Evolutionary conservation across 140 eudicot species (phyloP), one percentile per base, ranked within the genome.

Genomic region (Ambrosia hybrid): DNA sequence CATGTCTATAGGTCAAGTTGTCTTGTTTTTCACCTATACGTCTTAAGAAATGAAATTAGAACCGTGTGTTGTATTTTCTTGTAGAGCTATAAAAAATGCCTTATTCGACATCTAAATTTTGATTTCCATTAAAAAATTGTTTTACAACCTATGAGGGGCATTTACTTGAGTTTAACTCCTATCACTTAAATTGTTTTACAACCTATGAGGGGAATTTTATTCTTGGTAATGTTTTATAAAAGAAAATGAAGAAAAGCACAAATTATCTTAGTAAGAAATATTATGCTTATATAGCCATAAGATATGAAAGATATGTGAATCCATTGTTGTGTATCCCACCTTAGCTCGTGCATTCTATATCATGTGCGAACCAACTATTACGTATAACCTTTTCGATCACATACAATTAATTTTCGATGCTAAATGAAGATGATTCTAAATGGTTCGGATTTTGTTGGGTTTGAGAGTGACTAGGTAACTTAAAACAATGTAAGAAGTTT

Each of bases 31-130:
- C 37, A 43, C 33, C 10, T 63, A 26, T 71, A 43, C 15, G 38
- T 76, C 16, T 71, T 11, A 1, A 64, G 39, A 48, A 71, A 64
- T 36, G 36, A 5, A 64, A 45, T 64, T 43, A 41, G 37, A 65
- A 30, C 36, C 71, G 67, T 15, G 13, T 72, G 26, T 71, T 46
- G 74, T 57, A 72, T 72, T 14, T 56, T 46, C 6, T 56, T 63
- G 16, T 62, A 61, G 68, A 76, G 55, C 39, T 51, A 58, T 77
- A 58, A 58, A 68, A 34, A 39, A 51, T 68, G 48, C 15, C 49
- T 8, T 0, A 12, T 9, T 26, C 4, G n/a, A 65, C 70, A 45
- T 41, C 13, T 14, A 62, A 62, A 62, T 65, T 45, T 9, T 41
- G 36, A 8, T 65, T 15, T 43, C 6, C 15, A 1, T 14, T 9